Evolutionary conservation across 345 rosid genomes (phyloP).

Genomic region (Raphanus sativus): DNA sequence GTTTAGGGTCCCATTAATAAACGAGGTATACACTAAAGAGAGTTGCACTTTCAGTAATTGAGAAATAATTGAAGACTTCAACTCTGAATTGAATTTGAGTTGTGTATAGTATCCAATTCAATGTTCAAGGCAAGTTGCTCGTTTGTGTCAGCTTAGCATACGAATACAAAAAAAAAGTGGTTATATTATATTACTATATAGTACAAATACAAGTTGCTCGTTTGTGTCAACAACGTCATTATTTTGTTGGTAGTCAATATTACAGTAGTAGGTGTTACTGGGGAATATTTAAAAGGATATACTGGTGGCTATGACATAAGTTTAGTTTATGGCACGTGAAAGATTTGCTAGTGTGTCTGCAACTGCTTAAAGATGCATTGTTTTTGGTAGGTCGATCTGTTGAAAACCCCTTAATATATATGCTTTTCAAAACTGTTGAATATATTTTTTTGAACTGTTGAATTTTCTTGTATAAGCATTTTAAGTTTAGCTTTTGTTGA

Average conservation of each 20-base stretch:
- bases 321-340: conserved; percentile 34
- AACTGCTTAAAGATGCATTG: conserved; percentile 19
- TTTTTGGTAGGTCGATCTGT: conserved; percentile 36
- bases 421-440: background rate
- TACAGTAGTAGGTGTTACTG: background rate
- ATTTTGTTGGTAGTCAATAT: conserved; percentile 20
- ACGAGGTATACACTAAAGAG: conserved; percentile 8
- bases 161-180: background rate
- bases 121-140: conserved; percentile 12
- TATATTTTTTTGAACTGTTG: background rate
- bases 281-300: conserved; percentile 28
- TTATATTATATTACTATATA: no score
- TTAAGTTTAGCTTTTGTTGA: no score
- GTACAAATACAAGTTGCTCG: background rate
- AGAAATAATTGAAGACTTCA: conserved; percentile 23
- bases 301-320: conserved; percentile 19
- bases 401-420: background rate
- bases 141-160: conserved; percentile 6
- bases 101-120: background rate
- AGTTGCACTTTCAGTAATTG: background rate
- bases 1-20: background rate
- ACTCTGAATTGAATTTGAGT: conserved; percentile 24
- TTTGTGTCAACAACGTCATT: background rate
- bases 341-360: conserved; percentile 8
- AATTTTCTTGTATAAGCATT: no score